phyloP scores from a whole-genome alignment of 2,329 filamentous ascomycete genomes.

The Aureobasidium vineae region DNA sequence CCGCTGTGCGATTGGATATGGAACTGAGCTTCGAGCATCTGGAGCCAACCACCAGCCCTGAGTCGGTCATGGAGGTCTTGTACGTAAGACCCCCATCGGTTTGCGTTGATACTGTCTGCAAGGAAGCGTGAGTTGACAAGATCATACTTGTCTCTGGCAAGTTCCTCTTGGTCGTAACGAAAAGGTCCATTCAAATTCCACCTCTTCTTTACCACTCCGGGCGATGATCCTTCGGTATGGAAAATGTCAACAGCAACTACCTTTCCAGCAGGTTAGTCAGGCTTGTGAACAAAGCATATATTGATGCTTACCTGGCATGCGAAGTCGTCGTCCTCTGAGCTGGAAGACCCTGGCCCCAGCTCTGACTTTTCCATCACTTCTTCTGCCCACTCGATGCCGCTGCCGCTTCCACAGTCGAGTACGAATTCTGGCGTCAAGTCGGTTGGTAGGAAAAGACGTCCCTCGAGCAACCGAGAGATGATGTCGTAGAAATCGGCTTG shows the following conservation, averaged over 20 bases:
- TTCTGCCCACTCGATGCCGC: slow-evolving; percentile 37
- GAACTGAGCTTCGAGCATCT: slow-evolving; percentile 84
- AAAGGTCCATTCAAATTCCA: slow-evolving; percentile 41
- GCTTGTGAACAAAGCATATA: not conserved
- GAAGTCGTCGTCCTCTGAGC: slow-evolving; percentile 15
- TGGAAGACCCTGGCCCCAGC: slow-evolving; percentile 25
- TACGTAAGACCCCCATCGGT: slow-evolving; percentile 73
- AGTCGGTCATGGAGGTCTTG: slow-evolving; percentile 70
- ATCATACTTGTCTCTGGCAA: slow-evolving; percentile 63
- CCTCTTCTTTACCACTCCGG: slow-evolving; percentile 32
- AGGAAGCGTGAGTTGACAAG: slow-evolving; percentile 76
- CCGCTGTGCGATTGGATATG: slow-evolving; percentile 85
- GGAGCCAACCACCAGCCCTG: slow-evolving; percentile 76
- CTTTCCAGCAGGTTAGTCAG: slow-evolving; percentile 26
- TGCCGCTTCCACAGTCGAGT: slow-evolving; percentile 39
- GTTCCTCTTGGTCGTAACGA: slow-evolving; percentile 29
- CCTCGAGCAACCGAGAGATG: slow-evolving; percentile 32
- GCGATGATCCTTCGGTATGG: slow-evolving; percentile 31
- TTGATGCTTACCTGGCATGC: slow-evolving; percentile 28
- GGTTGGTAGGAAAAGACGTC: slow-evolving; percentile 31
- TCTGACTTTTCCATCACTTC: slow-evolving; percentile 38
- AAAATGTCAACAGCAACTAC: slow-evolving; percentile 39
- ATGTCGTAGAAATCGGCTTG: slow-evolving; percentile 35
- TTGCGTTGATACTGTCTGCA: slow-evolving; percentile 66
- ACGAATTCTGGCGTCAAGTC: slow-evolving; percentile 32